Evolutionary conservation across 352 stramenopile genomes (phyloP).

Genomic region (Pseudoperonospora humuli): DNA sequence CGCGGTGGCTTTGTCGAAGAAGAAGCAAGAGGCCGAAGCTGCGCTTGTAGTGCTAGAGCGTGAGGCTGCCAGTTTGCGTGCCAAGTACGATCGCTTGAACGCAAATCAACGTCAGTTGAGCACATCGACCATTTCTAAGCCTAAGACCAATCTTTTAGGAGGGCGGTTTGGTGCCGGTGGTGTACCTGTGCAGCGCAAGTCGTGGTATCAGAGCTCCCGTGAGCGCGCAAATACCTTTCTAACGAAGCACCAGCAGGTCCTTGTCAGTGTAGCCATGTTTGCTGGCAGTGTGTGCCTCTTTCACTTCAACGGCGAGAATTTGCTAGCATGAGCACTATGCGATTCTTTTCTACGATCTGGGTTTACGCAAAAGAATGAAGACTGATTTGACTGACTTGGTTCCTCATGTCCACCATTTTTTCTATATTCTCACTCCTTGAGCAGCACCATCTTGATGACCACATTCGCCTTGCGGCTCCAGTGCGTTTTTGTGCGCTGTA

Average conservation of each 20-base stretch:
- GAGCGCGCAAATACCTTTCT: conserved; percentile 53
- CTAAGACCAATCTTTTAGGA: conserved; percentile 46
- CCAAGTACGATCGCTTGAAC: conserved; percentile 77
- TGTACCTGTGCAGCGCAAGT: conserved; percentile 43
- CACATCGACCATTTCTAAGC: conserved; percentile 47
- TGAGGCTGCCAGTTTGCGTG: conserved; percentile 65
- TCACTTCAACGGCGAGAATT: conserved; percentile 80
- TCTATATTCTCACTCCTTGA: too few relatives aligned
- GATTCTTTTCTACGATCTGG: too few relatives aligned
- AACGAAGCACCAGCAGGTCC: conserved; percentile 67
- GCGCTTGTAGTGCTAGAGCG: conserved; percentile 55
- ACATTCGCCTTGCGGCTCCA: too few relatives aligned
- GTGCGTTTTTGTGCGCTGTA: too few relatives aligned
- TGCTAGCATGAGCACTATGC: conserved; percentile 34
- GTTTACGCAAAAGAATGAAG: too few relatives aligned
- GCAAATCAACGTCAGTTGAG: conserved; percentile 63
- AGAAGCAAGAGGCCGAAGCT: conserved; percentile 75
- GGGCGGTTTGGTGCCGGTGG: conserved; percentile 34
- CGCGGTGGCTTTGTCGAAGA: conserved; percentile 62
- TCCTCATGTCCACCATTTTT: too few relatives aligned
- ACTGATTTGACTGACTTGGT: too few relatives aligned
- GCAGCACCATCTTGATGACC: too few relatives aligned
- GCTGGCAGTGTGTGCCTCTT: conserved; percentile 63
- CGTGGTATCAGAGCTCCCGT: conserved; percentile 53
- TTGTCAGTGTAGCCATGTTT: conserved; percentile 72